Evolutionary conservation across 31 red algal species (phyloP).

Genomic region (Odonthalia washingtoniensis): DNA sequence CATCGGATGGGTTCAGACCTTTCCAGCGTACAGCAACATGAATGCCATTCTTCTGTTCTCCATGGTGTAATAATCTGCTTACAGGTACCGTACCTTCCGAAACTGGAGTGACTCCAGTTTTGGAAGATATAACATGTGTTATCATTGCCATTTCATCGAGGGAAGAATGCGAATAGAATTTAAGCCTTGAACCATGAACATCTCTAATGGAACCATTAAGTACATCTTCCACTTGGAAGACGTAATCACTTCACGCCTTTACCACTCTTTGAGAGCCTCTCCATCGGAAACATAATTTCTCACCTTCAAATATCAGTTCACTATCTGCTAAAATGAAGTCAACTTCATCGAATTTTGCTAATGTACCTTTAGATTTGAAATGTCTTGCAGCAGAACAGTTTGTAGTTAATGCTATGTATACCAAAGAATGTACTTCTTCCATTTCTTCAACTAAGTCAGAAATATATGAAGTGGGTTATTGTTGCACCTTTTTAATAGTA

Average conservation of each 20-base stretch:
- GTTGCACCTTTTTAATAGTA: neutral
- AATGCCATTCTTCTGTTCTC: neutral
- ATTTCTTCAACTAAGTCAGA: neutral
- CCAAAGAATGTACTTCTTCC: neutral
- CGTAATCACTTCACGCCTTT: neutral
- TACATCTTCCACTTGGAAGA: constrained; percentile 1
- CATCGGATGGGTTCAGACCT: neutral
- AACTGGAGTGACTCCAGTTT: too few species aligned
- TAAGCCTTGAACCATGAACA: neutral
- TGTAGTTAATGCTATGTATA: neutral
- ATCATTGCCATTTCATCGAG: neutral
- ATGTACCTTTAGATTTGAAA: neutral
- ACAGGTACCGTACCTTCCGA: too few species aligned
- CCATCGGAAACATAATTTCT: constrained; percentile 3
- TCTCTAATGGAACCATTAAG: neutral
- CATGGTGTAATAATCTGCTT: neutral
- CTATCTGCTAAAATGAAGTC: neutral
- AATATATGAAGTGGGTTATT: neutral
- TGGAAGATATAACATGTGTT: neutral
- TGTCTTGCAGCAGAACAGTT: neutral
- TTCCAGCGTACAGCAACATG: neutral
- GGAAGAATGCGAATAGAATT: neutral
- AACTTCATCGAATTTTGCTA: neutral
- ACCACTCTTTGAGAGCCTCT: neutral
- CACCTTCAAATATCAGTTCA: neutral